Evolutionary conservation across 495 filamentous ascomycete species (phyloP), one percentile per base, ranked within the genome.

Genomic region (Hypoxylon perforatum): DNA sequence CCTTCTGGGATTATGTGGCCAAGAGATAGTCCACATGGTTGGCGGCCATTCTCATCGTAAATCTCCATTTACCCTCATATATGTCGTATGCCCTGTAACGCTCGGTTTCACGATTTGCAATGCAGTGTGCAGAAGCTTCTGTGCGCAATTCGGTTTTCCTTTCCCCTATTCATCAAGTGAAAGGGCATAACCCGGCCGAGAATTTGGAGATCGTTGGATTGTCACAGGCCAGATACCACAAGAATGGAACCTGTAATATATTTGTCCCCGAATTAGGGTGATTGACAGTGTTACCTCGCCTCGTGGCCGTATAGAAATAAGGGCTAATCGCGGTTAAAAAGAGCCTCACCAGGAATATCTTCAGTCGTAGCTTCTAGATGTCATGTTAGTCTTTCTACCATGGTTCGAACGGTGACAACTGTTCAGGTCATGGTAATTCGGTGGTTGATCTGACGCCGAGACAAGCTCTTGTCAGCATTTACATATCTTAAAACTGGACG

Each of bases 251-350:
- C 49, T 46, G 52, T 35, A 65, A 61, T 65, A 64, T 57, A 53
- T 45, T 21, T 52, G 14, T 53, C 61, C 39, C 66, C 47, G 19
- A 57, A 61, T 57, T 36, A 61, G 45, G 57, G 39, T 61, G 48
- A 49, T 61, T 57, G 61, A 38, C 51, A 57, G 61, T 61, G 66
- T 69, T 54, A 69, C 66, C 61, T 69, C 56, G 12, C 66, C 66
- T 69, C 61, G 61, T 69, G 61, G 61, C 30, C 15, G 23, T 41
- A 42, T 28, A 56, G 42, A 15, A n/a, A 58, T 56, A 47, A 28
- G 58, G 44, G 60, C 55, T 65, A 60, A 65, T 50, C 35, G 50
- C 55, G 65, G 60, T 39, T 63, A 63, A 56, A 63, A 56, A 59
- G 60, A 63, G 55, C 65, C 65, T 69, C 52, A 57, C 23, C 30